Base-by-base conservation (phyloP, 441 rosid species). In the Geranium incanum region DNA sequence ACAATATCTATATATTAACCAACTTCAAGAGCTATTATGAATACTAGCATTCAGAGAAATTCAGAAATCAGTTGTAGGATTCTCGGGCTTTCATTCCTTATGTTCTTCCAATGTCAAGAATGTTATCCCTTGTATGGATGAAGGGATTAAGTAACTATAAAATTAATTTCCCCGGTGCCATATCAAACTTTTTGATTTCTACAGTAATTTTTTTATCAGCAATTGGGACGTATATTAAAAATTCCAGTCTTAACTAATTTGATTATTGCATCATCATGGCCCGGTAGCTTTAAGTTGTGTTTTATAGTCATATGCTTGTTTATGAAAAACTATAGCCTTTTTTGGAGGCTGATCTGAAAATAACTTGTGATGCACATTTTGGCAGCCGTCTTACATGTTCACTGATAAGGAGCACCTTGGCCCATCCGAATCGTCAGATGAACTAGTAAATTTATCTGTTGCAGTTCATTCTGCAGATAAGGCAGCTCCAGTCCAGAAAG, bases 311-410 rank as follows among this genome's bases (percentile, higher is more conserved):
- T 50, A n/a, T 50, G 16, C 16, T 3, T 18, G 6, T 50, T 13
- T 50, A 50, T n/a, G 59, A 50, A 4, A 50, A n/a, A 50, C 59
- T 50, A 21, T 21, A 18, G 55, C 19, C 15, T 50, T 36, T 38
- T 74, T 48, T 64, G 36, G 37, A 41, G 66, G 38, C 28, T 23
- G 28, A 45, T 72, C 59, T 41, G 43, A 36, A 28, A 65, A 18
- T 76, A 69, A 83, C 76, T 45, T 59, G 71, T 19, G 64, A 13
- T 50, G 12, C 67, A 78, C 59, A 41, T 75, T 74, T 75, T 74
- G 23, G 91, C 91, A 92, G 98, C 96, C 97, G 5, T 93, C 98
- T 21, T 95, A 92, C 84, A 95, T 95, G 96, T 95, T 95, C 84
- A 95, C 96, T 0, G 97, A 92, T 80, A 87, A 87, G 80, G 97